A percentile compares a stretch with the other conserved stretches of the same genome.
These are phyloP conservation scores for Alternaria dauci DNA, from an alignment of 2,329 filamentous ascomycete genomes.

Conservation along the genomic window DNA sequence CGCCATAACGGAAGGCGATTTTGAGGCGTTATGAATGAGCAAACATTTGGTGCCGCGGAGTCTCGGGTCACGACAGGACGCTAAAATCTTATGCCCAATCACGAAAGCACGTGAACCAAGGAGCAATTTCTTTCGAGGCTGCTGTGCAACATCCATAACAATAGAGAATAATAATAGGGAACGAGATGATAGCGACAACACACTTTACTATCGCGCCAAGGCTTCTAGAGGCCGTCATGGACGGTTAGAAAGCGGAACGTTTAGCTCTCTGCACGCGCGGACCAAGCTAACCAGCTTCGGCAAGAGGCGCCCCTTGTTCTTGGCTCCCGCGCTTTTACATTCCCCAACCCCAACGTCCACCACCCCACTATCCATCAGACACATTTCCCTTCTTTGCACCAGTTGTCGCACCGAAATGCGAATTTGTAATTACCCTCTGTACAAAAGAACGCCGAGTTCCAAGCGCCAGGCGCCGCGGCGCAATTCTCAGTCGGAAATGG, in stretches of 20 bases:
- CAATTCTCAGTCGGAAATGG: constrained; percentile 20
- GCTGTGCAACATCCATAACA: not conserved
- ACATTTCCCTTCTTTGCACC: constrained; percentile 16
- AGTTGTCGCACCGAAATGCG: constrained; percentile 16
- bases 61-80: not conserved
- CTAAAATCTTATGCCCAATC: not conserved
- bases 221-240: fast-evolving
- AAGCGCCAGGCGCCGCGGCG: constrained; percentile 20
- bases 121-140: not conserved
- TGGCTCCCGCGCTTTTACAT: not conserved
- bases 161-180: not conserved
- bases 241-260: not conserved
- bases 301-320: not conserved
- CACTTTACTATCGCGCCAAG: not conserved
- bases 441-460: constrained; percentile 28
- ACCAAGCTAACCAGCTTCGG: not conserved
- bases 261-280: not conserved
- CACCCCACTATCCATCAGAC: not conserved
- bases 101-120: constrained; percentile 8
- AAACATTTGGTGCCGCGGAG: not conserved
- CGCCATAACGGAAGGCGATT: not conserved
- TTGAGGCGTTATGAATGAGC: not conserved
- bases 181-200: not conserved
- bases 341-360: not conserved
- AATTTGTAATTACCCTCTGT: constrained; percentile 12